phyloP scores from a whole-genome alignment of 106 monocot species.

The Triglochin maritima region DNA sequence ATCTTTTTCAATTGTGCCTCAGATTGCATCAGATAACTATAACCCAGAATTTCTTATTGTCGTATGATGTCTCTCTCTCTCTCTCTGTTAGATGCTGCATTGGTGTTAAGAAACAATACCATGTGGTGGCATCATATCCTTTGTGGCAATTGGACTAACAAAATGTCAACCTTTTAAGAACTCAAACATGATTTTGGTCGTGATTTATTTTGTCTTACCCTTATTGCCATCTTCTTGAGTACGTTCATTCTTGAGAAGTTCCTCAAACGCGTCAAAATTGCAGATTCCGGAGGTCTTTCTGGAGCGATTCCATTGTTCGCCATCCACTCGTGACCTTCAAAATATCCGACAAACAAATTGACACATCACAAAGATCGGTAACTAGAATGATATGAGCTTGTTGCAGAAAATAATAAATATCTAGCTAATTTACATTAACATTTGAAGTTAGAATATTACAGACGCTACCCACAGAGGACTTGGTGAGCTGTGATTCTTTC shows the following conservation, averaged over 20 bases:
- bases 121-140: too few relatives aligned
- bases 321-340: background rate
- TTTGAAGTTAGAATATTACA: too few relatives aligned
- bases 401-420: background rate
- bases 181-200: too few relatives aligned
- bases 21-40: too few relatives aligned
- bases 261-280: background rate
- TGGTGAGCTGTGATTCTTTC: conserved; percentile 63
- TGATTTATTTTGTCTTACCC: background rate
- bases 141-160: background rate
- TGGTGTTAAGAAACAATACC: background rate
- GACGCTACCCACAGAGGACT: conserved; percentile 52
- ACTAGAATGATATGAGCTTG: background rate
- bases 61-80: too few relatives aligned
- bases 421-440: too few relatives aligned
- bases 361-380: background rate
- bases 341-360: background rate
- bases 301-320: background rate
- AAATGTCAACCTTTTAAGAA: background rate
- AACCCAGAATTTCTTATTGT: too few relatives aligned
- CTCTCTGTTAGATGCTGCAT: too few relatives aligned
- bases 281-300: background rate
- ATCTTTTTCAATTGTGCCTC: too few relatives aligned
- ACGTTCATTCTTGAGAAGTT: background rate
- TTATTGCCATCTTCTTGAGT: background rate